Evolutionary conservation across 2,329 filamentous ascomycete genomes (phyloP).

Genomic region (Fusarium hainanense): DNA sequence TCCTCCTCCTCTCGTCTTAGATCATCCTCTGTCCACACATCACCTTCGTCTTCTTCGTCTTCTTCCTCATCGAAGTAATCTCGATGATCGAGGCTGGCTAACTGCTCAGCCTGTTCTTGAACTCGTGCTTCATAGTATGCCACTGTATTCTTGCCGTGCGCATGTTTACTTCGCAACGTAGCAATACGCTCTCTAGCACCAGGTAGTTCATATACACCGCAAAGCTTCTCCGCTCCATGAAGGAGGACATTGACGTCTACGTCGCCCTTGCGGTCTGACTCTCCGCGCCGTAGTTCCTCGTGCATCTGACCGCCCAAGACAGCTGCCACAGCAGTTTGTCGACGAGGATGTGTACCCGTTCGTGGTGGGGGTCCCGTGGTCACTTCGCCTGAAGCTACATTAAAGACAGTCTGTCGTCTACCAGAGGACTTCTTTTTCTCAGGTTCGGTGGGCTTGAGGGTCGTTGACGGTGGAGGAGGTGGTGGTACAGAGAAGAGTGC

Average conservation of each 20-base stretch:
- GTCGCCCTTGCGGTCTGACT: slow-evolving; percentile 68
- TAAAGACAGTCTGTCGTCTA: slow-evolving; percentile 73
- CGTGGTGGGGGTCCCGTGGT: slow-evolving; percentile 65
- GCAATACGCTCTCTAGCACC: slow-evolving; percentile 83
- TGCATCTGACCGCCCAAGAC: slow-evolving; percentile 90
- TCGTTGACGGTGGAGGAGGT: slow-evolving; percentile 63
- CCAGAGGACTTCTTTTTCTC: slow-evolving; percentile 52
- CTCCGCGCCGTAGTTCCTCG: slow-evolving; percentile 75
- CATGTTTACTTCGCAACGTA: slow-evolving; percentile 75
- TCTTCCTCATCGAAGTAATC: slow-evolving; percentile 68
- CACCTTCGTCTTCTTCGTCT: slow-evolving; percentile 57
- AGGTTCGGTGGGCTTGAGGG: slow-evolving; percentile 51
- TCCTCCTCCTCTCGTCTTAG: slow-evolving; percentile 76
- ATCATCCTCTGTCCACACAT: slow-evolving; percentile 74
- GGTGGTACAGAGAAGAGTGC: slow-evolving; percentile 93
- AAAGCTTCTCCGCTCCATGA: slow-evolving; percentile 88
- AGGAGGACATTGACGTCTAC: slow-evolving; percentile 89
- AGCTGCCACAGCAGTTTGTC: slow-evolving; percentile 87
- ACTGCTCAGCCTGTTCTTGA: slow-evolving; percentile 76
- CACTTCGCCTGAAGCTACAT: slow-evolving; percentile 71
- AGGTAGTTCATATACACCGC: slow-evolving; percentile 84
- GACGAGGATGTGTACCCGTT: slow-evolving; percentile 64
- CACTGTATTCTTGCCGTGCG: slow-evolving; percentile 77
- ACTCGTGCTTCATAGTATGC: slow-evolving; percentile 85
- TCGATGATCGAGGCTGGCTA: slow-evolving; percentile 76